A percentile compares a stretch with the other conserved stretches of the same genome.
phyloP scores from a whole-genome alignment of 257 asterid genomes.

The Solanum tarijense region DNA sequence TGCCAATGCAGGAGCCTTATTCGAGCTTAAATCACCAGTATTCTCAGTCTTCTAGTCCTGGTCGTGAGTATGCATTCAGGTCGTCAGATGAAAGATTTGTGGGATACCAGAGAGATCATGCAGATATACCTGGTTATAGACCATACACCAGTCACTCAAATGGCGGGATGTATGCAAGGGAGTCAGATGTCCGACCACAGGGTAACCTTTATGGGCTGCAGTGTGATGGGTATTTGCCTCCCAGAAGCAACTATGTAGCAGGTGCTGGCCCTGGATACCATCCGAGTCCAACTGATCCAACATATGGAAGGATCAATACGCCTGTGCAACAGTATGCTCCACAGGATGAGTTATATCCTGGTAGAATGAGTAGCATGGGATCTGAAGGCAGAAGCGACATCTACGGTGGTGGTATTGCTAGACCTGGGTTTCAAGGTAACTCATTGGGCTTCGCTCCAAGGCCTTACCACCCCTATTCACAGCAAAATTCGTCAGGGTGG shows the following conservation, averaged over 20 bases:
- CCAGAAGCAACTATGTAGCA: neutral
- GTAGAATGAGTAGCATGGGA: conserved; percentile 10
- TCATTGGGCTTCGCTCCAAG: conserved; percentile 42
- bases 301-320: conserved; percentile 13
- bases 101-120: conserved; percentile 14
- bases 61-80: conserved; percentile 16
- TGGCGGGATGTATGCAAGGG: conserved; percentile 21
- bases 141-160: neutral
- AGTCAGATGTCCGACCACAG: conserved; percentile 9
- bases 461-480: conserved; percentile 31
- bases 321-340: conserved; percentile 48
- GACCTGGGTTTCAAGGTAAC: conserved; percentile 8
- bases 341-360: conserved; percentile 25
- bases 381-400: conserved; percentile 7
- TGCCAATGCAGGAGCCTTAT: conserved; percentile 15
- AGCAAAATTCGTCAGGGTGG: conserved; percentile 60
- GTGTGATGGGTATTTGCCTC: conserved; percentile 12
- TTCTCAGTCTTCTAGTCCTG: conserved; percentile 12
- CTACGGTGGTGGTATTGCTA: conserved; percentile 11
- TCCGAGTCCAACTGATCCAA: conserved; percentile 1
- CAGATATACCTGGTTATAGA: conserved; percentile 2
- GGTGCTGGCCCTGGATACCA: conserved; percentile 9
- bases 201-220: conserved; percentile 7
- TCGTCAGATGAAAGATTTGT: conserved; percentile 8
- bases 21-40: conserved; percentile 12